phyloP scores from a whole-genome alignment of 139 green algal species.

The Ulvella scutata region DNA sequence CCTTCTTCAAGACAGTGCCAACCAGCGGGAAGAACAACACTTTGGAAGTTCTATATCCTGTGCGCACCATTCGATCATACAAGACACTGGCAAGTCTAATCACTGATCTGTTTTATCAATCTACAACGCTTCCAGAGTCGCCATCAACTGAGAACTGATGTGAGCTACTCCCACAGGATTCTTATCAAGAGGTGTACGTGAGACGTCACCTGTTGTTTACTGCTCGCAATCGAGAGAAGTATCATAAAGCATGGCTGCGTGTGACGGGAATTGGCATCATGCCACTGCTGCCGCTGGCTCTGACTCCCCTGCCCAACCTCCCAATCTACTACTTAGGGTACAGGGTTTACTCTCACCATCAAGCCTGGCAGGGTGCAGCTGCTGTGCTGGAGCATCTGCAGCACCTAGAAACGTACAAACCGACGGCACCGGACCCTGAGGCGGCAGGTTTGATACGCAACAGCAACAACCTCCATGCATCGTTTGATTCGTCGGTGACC shows the following conservation, averaged over 20 bases:
- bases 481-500: not conserved
- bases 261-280: not conserved
- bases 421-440: not conserved
- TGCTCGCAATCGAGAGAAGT: not conserved
- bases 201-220: not conserved
- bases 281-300: not conserved
- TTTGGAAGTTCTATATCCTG: not conserved
- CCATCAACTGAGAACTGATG: not conserved
- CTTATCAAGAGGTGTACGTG: not conserved
- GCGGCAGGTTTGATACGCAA: not conserved
- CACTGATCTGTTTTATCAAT: too few species aligned
- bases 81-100: too few species aligned
- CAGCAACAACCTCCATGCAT: not conserved
- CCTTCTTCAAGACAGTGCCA: not conserved
- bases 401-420: conserved; percentile 1
- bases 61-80: too few species aligned
- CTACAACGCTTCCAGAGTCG: not conserved
- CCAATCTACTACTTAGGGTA: not conserved
- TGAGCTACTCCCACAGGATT: too few species aligned
- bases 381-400: not conserved
- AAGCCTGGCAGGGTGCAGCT: not conserved
- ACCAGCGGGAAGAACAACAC: not conserved
- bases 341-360: not conserved
- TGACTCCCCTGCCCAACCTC: not conserved
- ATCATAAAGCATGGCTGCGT: not conserved